Conservation (phyloP, 176 grass and related monocot species). For the Phragmites australis region DNA sequence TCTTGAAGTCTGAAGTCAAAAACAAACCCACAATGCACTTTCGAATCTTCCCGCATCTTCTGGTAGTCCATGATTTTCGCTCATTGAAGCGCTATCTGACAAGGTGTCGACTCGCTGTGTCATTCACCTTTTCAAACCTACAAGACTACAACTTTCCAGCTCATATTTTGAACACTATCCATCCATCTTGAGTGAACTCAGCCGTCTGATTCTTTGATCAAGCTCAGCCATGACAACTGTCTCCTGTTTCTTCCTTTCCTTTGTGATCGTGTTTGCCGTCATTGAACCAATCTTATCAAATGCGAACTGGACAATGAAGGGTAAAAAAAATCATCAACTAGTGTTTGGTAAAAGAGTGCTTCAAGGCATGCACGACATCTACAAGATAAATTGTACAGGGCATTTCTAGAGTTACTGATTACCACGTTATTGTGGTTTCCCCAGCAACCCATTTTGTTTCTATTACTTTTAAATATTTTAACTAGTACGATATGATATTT, state of each 20-base stretch:
- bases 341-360: not conserved
- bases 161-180: conserved; percentile 34
- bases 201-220: conserved; percentile 76
- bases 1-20: too few species aligned
- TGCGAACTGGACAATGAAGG: conserved; percentile 57
- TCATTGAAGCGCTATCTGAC: not conserved
- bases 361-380: not conserved
- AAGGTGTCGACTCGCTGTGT: not conserved
- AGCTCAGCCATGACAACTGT: conserved; percentile 93
- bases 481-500: not conserved
- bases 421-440: not conserved
- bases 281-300: conserved; percentile 97
- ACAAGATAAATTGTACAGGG: not conserved
- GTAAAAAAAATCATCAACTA: not conserved
- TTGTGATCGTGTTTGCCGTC: conserved; percentile 86
- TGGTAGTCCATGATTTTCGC: not conserved
- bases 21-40: conserved; percentile 33
- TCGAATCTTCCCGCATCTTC: not conserved
- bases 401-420: not conserved
- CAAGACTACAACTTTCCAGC: conserved; percentile 15
- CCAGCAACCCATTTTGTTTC: not conserved
- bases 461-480: not conserved
- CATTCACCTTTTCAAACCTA: conserved; percentile 2
- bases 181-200: conserved; percentile 83
- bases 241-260: conserved; percentile 94